These are phyloP conservation scores for Fusarium tricinctum DNA, from an alignment of 2,329 filamentous ascomycete species.

Conservation along the genomic window DNA sequence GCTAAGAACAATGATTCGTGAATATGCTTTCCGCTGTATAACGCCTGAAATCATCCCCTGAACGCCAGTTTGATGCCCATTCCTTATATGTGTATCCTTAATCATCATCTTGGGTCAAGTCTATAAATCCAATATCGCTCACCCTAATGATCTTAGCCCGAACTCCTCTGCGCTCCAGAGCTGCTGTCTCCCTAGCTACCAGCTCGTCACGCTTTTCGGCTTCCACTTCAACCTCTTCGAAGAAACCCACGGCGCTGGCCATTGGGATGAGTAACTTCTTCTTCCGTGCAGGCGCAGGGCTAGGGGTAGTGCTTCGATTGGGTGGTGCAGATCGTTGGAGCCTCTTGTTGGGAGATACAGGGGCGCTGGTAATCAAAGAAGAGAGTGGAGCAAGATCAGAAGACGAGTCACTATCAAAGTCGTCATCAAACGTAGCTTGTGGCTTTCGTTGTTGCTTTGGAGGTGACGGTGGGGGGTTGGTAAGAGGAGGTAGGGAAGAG, in stretches of 20 bases:
- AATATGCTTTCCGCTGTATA: slow-evolving; percentile 22
- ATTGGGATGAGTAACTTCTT: slow-evolving; percentile 59
- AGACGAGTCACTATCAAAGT: slow-evolving; percentile 38
- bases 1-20: not conserved
- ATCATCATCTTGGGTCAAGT: slow-evolving; percentile 52
- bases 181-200: slow-evolving; percentile 41
- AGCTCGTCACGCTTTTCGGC: slow-evolving; percentile 47
- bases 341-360: slow-evolving; percentile 28
- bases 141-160: slow-evolving; percentile 42
- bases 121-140: slow-evolving; percentile 55
- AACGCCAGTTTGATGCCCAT: slow-evolving; percentile 18
- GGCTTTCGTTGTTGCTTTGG: not conserved
- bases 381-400: slow-evolving; percentile 38
- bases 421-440: slow-evolving; percentile 2
- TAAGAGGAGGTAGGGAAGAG: slow-evolving; percentile 17
- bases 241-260: slow-evolving; percentile 57
- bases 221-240: slow-evolving; percentile 52
- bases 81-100: slow-evolving; percentile 14
- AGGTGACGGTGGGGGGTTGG: slow-evolving; percentile 4
- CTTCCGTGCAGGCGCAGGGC: slow-evolving; percentile 43
- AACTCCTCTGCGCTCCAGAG: slow-evolving; percentile 31
- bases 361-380: slow-evolving; percentile 17
- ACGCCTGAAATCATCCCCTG: slow-evolving; percentile 25
- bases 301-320: slow-evolving; percentile 25
- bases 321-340: slow-evolving; percentile 6